phyloP scores from a whole-genome alignment of 495 filamentous ascomycete genomes.

The Oidiodendron maius region DNA sequence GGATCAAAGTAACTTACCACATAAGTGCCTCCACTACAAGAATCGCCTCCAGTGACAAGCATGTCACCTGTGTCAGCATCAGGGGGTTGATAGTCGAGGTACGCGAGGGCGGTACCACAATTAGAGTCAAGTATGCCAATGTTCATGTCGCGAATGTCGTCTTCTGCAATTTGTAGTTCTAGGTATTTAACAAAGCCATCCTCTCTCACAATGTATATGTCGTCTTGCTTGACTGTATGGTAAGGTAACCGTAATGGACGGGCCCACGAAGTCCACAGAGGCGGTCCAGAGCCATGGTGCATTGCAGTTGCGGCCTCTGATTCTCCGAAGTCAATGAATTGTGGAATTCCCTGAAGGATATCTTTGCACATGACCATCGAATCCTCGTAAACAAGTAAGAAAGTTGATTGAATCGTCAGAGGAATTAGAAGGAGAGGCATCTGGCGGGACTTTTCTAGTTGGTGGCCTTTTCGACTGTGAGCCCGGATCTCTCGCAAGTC shows the following conservation, averaged over 20 bases:
- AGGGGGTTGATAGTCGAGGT: conserved; percentile 34
- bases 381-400: conserved; percentile 54
- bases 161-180: conserved; percentile 48
- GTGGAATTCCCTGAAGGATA: conserved; percentile 43
- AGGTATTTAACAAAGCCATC: conserved; percentile 69
- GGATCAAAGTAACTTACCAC: conserved; percentile 43
- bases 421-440: conserved; percentile 65
- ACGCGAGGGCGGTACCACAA: conserved; percentile 63
- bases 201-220: conserved; percentile 73
- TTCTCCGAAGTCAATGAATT: conserved; percentile 32
- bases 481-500: conserved; percentile 26
- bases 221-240: conserved; percentile 56
- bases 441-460: conserved; percentile 52
- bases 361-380: conserved; percentile 56
- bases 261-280: conserved; percentile 62
- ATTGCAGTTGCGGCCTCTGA: conserved; percentile 26
- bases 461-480: conserved; percentile 39
- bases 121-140: conserved; percentile 56
- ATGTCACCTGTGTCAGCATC: conserved; percentile 54
- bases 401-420: conserved; percentile 56
- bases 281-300: conserved; percentile 32
- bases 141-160: conserved; percentile 39
- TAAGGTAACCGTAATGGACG: conserved; percentile 54
- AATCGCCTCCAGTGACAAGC: conserved; percentile 73
- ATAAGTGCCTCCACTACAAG: conserved; percentile 75